Conservation (phyloP, 768 basidiomycete species). For the Russula sp. region DNA sequence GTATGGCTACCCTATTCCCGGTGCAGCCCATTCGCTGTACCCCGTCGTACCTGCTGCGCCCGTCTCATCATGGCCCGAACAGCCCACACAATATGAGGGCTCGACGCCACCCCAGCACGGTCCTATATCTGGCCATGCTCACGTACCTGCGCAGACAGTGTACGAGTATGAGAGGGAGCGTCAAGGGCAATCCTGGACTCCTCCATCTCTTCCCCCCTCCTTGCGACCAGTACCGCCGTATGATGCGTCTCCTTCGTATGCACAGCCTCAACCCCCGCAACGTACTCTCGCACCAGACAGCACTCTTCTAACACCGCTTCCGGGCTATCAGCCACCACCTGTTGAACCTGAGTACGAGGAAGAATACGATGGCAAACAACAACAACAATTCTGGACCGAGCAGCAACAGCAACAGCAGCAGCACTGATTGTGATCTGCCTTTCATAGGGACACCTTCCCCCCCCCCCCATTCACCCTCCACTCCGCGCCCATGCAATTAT, state of each 20-base stretch:
- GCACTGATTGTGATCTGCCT: neutral
- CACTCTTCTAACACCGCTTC: slow-evolving; percentile 64
- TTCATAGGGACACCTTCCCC: neutral
- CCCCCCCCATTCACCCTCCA: neutral
- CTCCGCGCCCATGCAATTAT: neutral
- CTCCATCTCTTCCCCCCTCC: slow-evolving; percentile 6
- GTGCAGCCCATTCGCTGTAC: slow-evolving; percentile 10
- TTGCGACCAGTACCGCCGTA: slow-evolving; percentile 1
- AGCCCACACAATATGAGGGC: slow-evolving; percentile 13
- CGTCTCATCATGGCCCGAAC: slow-evolving; percentile 12
- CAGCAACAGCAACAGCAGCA: slow-evolving; percentile 11
- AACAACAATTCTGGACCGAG: slow-evolving; percentile 16
- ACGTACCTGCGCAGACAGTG: slow-evolving; percentile 1
- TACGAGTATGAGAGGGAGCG: slow-evolving; percentile 17
- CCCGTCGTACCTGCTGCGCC: slow-evolving; percentile 4
- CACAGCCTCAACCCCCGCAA: slow-evolving; percentile 15
- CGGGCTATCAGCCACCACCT: slow-evolving; percentile 42
- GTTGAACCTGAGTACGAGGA: slow-evolving; percentile 25
- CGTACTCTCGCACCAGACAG: slow-evolving; percentile 48
- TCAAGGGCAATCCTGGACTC: slow-evolving; percentile 12
- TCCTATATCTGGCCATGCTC: neutral
- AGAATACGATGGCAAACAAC: slow-evolving; percentile 14
- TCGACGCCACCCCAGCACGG: slow-evolving; percentile 6
- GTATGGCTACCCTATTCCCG: slow-evolving; percentile 8
- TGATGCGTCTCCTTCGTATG: slow-evolving; percentile 13